Conservation (phyloP, 805 yeast genomes). For the Schwanniomyces vanrijiae region DNA sequence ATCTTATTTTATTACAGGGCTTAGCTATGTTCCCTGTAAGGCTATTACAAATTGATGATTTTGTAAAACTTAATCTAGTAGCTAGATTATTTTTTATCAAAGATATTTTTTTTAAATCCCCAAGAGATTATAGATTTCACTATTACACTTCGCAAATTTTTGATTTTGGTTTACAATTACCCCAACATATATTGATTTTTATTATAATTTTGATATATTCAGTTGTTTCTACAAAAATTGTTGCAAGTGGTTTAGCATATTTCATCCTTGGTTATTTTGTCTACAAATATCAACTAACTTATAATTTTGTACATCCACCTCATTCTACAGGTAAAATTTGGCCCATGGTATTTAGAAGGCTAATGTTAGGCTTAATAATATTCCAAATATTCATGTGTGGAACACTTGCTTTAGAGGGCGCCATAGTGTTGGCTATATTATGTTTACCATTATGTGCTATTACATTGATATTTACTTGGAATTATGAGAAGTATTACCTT, state of each 20-base stretch:
- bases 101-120: conserved; percentile 44
- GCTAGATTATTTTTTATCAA: conserved; percentile 39
- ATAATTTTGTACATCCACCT: conserved; percentile 62
- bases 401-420: conserved; percentile 59
- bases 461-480: conserved; percentile 46
- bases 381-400: conserved; percentile 67
- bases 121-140: conserved; percentile 50
- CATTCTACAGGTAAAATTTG: conserved; percentile 68
- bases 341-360: conserved; percentile 61
- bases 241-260: conserved; percentile 57
- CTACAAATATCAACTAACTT: conserved; percentile 61
- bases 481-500: conserved; percentile 53
- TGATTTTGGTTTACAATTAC: conserved; percentile 60
- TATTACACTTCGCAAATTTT: conserved; percentile 59
- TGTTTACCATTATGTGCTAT: conserved; percentile 50
- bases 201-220: conserved; percentile 60
- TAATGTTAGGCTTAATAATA: conserved; percentile 53
- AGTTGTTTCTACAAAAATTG: conserved; percentile 60
- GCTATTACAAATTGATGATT: conserved; percentile 55
- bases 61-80: conserved; percentile 42
- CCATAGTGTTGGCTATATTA: conserved; percentile 47
- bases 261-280: conserved; percentile 58
- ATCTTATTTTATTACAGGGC: conserved; percentile 70
- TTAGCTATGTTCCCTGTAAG: conserved; percentile 61
- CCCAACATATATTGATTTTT: conserved; percentile 60